These are phyloP conservation scores for Fibroporia radiculosa DNA, from an alignment of 768 basidiomycete genomes.

Conservation along the genomic window DNA sequence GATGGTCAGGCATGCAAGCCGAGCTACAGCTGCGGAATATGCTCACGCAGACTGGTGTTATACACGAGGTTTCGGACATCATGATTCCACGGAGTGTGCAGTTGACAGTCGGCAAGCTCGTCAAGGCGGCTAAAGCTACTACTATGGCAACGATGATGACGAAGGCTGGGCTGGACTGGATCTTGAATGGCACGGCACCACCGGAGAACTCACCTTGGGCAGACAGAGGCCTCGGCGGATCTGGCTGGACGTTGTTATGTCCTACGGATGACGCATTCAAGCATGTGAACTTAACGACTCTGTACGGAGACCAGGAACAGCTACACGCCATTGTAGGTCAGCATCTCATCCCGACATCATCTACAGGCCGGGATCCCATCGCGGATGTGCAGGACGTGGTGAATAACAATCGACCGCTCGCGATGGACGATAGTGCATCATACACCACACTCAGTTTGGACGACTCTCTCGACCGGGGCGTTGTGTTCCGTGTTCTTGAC, in stretches of 20 bases:
- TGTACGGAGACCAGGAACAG: slow-evolving; percentile 48
- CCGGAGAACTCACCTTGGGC: slow-evolving; percentile 66
- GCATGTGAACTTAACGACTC: slow-evolving; percentile 66
- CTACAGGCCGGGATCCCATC: not conserved
- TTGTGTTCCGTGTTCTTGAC: slow-evolving; percentile 63
- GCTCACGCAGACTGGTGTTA: slow-evolving; percentile 83
- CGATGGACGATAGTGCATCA: slow-evolving; percentile 59
- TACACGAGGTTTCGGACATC: slow-evolving; percentile 82
- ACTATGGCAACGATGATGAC: slow-evolving; percentile 83
- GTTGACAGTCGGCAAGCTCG: slow-evolving; percentile 82
- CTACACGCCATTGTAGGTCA: slow-evolving; percentile 63
- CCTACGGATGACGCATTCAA: slow-evolving; percentile 93
- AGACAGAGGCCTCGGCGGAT: slow-evolving; percentile 35
- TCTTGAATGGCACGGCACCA: slow-evolving; percentile 77
- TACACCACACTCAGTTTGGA: slow-evolving; percentile 75
- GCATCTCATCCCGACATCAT: slow-evolving; percentile 48
- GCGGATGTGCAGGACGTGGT: slow-evolving; percentile 22
- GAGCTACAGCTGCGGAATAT: slow-evolving; percentile 52
- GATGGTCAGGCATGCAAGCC: slow-evolving; percentile 67
- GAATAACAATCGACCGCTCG: slow-evolving; percentile 67
- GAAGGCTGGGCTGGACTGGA: slow-evolving; percentile 86
- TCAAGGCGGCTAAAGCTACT: slow-evolving; percentile 79
- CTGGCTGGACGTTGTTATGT: slow-evolving; percentile 83
- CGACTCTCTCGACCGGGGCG: slow-evolving; percentile 64
- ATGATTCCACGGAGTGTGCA: slow-evolving; percentile 84